Evolutionary conservation across 2,329 filamentous ascomycete species (phyloP), one percentile per base, ranked within the genome.

Genomic region (Lachnellula subtilissima): DNA sequence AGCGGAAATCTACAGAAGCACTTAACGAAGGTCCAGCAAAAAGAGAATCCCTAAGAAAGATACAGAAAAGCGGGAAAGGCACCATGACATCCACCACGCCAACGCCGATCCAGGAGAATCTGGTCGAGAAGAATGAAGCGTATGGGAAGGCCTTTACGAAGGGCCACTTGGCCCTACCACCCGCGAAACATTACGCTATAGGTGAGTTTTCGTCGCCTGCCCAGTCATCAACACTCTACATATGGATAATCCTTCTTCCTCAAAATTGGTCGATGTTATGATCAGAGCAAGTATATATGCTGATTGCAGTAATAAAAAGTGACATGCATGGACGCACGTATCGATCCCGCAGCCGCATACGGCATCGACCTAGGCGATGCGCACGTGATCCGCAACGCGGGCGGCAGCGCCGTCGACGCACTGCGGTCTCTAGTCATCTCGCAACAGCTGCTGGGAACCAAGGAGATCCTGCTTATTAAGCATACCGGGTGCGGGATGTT

Each of bases 251-350:
- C 55, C 46, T 50, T 32, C 12, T 4, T 9, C 17, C 14, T 4
- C 32, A 35, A 46, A 15, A 14, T 50, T 59, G 52, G 61, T 50
- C 28, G 23, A 50, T 7, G 15, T 40, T 3, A 22, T 7, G 2
- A 4, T n/a, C 25, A 80, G 25, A 25, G 25, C 25, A 25, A 25
- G 5, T 25, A 25, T 5, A 25, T 7, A 25, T 25, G 5, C 25
- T 25, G 25, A 25, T 25, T 25, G 1, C 7, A 25, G 25, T 7
- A 25, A 25, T 8, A 25, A 25, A 22, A 22, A 22, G 79, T 93
- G 46, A 89, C 88, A 0, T 94, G 89, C 73, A 94, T 94, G 88
- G 89, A 94, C 67, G 87, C 89, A 5, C 83, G 89, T 50, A 75
- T 85, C 63, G 79, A 93, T 64, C 84, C 89, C 0, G 79, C 83